phyloP scores from a whole-genome alignment of 2,329 filamentous ascomycete genomes.

The Ustulina deusta region DNA sequence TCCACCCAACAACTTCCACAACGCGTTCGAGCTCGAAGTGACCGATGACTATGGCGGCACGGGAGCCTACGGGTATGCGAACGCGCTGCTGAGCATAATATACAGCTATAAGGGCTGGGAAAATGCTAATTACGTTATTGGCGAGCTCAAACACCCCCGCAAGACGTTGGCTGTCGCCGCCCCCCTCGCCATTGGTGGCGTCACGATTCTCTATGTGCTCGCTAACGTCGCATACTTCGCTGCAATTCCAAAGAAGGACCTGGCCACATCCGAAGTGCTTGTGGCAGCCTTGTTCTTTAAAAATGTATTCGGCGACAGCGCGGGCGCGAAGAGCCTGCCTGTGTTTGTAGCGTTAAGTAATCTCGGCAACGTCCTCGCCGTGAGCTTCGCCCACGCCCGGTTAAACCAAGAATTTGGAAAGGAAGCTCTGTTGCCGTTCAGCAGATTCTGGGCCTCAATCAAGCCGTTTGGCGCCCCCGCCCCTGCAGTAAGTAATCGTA shows the following conservation, averaged over 20 bases:
- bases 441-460: slow-evolving; percentile 75
- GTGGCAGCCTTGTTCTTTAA: slow-evolving; percentile 72
- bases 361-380: slow-evolving; percentile 71
- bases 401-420: slow-evolving; percentile 76
- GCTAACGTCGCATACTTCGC: slow-evolving; percentile 76
- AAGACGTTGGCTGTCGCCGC: slow-evolving; percentile 68
- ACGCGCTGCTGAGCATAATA: slow-evolving; percentile 68
- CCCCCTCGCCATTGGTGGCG: slow-evolving; percentile 67
- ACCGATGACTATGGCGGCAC: slow-evolving; percentile 61
- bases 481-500: slow-evolving; percentile 57
- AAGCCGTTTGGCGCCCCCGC: slow-evolving; percentile 74
- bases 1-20: slow-evolving; percentile 68
- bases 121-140: slow-evolving; percentile 71
- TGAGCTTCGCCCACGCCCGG: slow-evolving; percentile 69
- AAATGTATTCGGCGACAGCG: slow-evolving; percentile 70
- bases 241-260: slow-evolving; percentile 68
- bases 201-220: slow-evolving; percentile 71
- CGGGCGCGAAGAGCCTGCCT: slow-evolving; percentile 61
- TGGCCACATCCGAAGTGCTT: slow-evolving; percentile 69
- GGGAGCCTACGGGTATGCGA: slow-evolving; percentile 66
- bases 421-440: slow-evolving; percentile 75
- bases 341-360: slow-evolving; percentile 72
- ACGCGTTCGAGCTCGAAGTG: slow-evolving; percentile 62
- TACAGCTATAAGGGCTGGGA: slow-evolving; percentile 75
- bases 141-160: slow-evolving; percentile 67